These are phyloP conservation scores for Musa balbisiana DNA, from an alignment of 202 grass and related monocot genomes.

Conservation along the genomic window DNA sequence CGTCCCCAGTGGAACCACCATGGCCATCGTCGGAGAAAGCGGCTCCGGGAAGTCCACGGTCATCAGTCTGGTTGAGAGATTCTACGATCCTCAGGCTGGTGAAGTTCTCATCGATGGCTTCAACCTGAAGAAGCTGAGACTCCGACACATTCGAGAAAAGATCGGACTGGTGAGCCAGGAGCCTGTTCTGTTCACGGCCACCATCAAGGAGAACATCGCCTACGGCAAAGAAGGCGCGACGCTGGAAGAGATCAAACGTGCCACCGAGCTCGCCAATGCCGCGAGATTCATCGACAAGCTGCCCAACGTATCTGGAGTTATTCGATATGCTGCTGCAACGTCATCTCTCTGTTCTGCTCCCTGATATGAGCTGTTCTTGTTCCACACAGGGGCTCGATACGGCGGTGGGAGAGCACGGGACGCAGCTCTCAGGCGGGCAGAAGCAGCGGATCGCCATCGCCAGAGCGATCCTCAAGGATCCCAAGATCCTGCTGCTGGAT, in stretches of 20 bases:
- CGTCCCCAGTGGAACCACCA: conserved; percentile 61
- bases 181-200: conserved; percentile 73
- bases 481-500: conserved; percentile 82
- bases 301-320: conserved; percentile 43
- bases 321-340: not conserved
- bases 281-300: conserved; percentile 86
- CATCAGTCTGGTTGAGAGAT: conserved; percentile 78
- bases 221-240: conserved; percentile 80
- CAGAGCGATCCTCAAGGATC: conserved; percentile 81
- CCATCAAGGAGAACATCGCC: conserved; percentile 77
- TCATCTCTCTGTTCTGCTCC: not conserved
- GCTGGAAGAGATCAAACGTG: conserved; percentile 63
- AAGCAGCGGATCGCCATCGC: conserved; percentile 89
- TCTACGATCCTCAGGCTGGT: conserved; percentile 75
- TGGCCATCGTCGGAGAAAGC: conserved; percentile 89
- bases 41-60: conserved; percentile 82
- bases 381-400: conserved; percentile 61
- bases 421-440: conserved; percentile 85
- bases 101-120: conserved; percentile 73
- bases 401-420: conserved; percentile 77
- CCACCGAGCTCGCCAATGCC: conserved; percentile 70
- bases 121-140: conserved; percentile 62
- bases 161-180: conserved; percentile 88
- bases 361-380: conserved; percentile 22
- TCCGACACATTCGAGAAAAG: conserved; percentile 59